Conservation (phyloP, 2,329 filamentous ascomycete species). For the Exserohilum turcica region DNA sequence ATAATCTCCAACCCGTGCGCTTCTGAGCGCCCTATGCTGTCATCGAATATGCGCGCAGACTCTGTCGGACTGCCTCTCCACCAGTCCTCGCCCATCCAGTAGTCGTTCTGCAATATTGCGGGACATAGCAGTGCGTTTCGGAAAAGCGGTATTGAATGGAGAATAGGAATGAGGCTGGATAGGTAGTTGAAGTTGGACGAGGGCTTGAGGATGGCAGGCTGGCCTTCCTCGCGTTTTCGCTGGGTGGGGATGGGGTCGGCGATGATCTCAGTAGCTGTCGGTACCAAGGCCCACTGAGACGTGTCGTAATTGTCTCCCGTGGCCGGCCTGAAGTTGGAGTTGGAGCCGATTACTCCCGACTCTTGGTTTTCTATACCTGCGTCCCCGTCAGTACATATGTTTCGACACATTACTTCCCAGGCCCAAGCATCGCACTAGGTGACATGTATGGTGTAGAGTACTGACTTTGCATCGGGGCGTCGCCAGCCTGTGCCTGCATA, state of each 20-base stretch:
- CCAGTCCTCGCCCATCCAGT: slow-evolving; percentile 64
- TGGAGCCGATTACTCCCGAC: slow-evolving; percentile 56
- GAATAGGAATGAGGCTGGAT: slow-evolving; percentile 64
- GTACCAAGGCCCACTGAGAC: slow-evolving; percentile 61
- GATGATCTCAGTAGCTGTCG: slow-evolving; percentile 56
- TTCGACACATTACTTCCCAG: not conserved
- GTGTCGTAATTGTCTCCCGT: slow-evolving; percentile 61
- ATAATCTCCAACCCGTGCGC: slow-evolving; percentile 52
- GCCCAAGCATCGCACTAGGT: not conserved
- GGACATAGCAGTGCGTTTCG: slow-evolving; percentile 62
- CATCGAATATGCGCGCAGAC: slow-evolving; percentile 57
- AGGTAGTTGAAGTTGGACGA: slow-evolving; percentile 59
- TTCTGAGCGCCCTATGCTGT: slow-evolving; percentile 37
- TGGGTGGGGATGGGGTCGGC: slow-evolving; percentile 59
- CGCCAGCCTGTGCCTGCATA: slow-evolving; percentile 36
- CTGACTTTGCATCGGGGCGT: slow-evolving; percentile 43
- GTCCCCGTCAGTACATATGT: slow-evolving; percentile 19
- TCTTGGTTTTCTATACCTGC: slow-evolving; percentile 55
- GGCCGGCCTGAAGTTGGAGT: slow-evolving; percentile 59
- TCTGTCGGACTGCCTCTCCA: slow-evolving; percentile 64
- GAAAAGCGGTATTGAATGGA: slow-evolving; percentile 65
- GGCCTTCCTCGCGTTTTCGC: slow-evolving; percentile 51
- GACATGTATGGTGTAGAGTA: slow-evolving; percentile 1
- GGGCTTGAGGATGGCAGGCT: slow-evolving; percentile 64
- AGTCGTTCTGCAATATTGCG: slow-evolving; percentile 53